These are phyloP conservation scores for Hymenoscyphus repandus DNA, from an alignment of 2,329 filamentous ascomycete species.

Conservation along the genomic window DNA sequence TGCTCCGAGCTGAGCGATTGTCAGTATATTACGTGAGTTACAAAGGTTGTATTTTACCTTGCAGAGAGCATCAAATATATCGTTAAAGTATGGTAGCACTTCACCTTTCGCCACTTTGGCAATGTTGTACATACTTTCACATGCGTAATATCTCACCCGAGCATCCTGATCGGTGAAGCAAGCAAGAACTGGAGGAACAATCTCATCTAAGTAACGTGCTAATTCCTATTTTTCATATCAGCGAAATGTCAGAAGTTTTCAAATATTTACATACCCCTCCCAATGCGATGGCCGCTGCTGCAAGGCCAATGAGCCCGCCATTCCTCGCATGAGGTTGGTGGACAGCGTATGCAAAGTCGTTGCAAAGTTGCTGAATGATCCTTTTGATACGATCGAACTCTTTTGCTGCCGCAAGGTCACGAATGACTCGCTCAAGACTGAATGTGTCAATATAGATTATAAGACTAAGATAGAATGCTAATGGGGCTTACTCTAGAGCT, in stretches of 20 bases:
- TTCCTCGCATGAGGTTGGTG: conserved; percentile 96
- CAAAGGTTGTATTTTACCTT: conserved; percentile 55
- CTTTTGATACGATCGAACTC: conserved; percentile 77
- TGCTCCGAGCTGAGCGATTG: conserved; percentile 66
- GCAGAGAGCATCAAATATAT: conserved; percentile 94
- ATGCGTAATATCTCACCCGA: conserved; percentile 93
- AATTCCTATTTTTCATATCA: conserved; percentile 58
- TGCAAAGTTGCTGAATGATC: conserved; percentile 92
- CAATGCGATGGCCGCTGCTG: conserved; percentile 90
- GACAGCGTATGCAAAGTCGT: conserved; percentile 95
- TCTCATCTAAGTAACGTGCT: conserved; percentile 84
- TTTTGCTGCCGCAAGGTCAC: conserved; percentile 70
- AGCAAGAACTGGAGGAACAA: conserved; percentile 91
- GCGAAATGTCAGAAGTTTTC: not conserved
- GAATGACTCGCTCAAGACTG: conserved; percentile 85
- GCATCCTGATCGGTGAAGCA: conserved; percentile 99
- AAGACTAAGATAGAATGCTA: conserved; percentile 15
- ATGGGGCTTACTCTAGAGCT: conserved; percentile 73
- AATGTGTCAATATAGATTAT: not conserved
- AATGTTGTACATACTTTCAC: conserved; percentile 99
- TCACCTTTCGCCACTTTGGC: conserved; percentile 98
- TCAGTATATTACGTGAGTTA: conserved; percentile 8
- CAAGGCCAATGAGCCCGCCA: conserved; percentile 90
- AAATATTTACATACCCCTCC: conserved; percentile 63
- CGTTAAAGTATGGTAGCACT: conserved; percentile 94